Base-by-base conservation (phyloP, 176 grass and related monocot genomes). In the Bromus sterilis region DNA sequence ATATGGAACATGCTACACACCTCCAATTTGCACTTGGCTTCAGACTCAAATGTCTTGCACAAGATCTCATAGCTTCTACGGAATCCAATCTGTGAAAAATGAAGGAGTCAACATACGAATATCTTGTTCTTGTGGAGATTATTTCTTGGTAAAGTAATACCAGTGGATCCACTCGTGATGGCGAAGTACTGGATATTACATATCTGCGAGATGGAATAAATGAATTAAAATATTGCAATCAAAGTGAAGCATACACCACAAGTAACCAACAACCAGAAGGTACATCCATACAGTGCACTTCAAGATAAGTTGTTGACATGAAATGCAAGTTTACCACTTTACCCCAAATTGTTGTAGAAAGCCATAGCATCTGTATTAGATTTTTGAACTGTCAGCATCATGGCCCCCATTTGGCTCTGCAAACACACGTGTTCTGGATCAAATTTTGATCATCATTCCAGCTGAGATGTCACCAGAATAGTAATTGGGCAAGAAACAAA, bases 321-420 rank as follows among this genome's bases (percentile, higher is more conserved):
- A 60, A 73, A 35, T 64, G 44, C 11, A 88, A 78, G 26, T 36
- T 36, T 39, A 11, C 21, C 1, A 21, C 36, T 59, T 87, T 75
- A 98, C 95, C 87, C 79, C 65, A 98, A 90, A 48, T 91, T 95
- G 11, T 12, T 83, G 63, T 93, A 95, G 84, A 98, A 98, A 84
- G 39, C 77, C 88, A 98, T 86, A 57, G 90, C 96, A 61, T 32
- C 36, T 0, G 69, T 39, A 64, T 95, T 95, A 79, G 84, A 61
- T 79, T 98, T 98, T 77, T 98, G 96, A 86, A 98, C 93, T 66
- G 93, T 98, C 69, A 98, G 86, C 93, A 95, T 86, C 43, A 98
- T 89, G 65, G 84, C 90, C 71, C 86, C 86, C 88, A 95, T 91
- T 73, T 91, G 80, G 58, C 82, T 90, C 96, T 98, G 69, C 64